Percentiles rank a stretch among this genome's conserved stretches.
These are phyloP conservation scores for Aspergillus carbonarius DNA, from an alignment of 2,329 filamentous ascomycete genomes.

Conservation along the genomic window DNA sequence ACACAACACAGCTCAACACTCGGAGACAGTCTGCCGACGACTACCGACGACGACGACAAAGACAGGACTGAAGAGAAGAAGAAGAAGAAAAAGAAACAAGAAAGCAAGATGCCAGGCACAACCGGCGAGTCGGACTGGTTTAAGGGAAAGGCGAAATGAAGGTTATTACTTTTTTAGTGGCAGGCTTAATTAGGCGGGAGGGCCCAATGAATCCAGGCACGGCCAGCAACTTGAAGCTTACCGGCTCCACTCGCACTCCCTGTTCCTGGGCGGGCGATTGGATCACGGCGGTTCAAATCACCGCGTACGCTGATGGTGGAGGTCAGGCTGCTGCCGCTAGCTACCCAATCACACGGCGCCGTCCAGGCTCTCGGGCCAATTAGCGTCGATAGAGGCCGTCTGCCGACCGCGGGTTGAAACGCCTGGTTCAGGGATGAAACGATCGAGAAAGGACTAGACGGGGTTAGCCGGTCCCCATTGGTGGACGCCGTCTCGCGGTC, in stretches of 20 bases:
- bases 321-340: background rate
- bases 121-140: background rate
- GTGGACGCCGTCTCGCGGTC: background rate
- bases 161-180: background rate
- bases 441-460: constrained; percentile 4
- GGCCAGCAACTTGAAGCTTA: no score
- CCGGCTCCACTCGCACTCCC: background rate
- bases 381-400: background rate
- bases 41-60: background rate
- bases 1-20: constrained; percentile 2
- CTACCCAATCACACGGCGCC: background rate
- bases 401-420: constrained; percentile 9
- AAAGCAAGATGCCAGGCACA: background rate
- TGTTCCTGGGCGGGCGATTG: background rate
- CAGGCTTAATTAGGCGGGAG: background rate
- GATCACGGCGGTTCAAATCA: background rate
- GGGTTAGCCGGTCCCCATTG: constrained; percentile 7
- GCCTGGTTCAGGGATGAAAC: constrained; percentile 13
- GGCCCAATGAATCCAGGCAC: background rate
- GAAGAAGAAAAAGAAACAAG: no score
- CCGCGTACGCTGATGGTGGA: background rate
- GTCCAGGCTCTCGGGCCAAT: constrained; percentile 4
- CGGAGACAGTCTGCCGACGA: background rate
- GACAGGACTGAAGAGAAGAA: background rate
- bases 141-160: background rate